Evolutionary conservation across 345 rosid genomes (phyloP).

Genomic region (Linum trigynum): DNA sequence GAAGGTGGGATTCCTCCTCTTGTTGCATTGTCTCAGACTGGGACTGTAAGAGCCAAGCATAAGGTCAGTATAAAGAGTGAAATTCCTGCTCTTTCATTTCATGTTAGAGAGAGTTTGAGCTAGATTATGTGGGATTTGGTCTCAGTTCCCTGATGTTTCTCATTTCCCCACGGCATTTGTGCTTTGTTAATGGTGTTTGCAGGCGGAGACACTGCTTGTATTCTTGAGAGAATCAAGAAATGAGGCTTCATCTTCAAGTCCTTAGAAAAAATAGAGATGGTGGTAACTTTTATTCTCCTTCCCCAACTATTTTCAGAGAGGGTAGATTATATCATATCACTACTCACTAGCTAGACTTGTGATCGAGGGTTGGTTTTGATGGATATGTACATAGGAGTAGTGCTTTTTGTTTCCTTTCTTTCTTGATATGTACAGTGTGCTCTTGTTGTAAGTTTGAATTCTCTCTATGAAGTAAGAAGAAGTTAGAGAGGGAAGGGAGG

Average conservation of each 20-base stretch:
- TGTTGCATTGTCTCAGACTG: slow-evolving; percentile 81
- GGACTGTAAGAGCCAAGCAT: slow-evolving; percentile 61
- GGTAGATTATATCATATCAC: slow-evolving; percentile 17
- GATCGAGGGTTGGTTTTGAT: slow-evolving; percentile 34
- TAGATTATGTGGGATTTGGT: not conserved
- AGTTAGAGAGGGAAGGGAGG: slow-evolving; percentile 14
- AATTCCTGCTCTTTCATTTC: not conserved
- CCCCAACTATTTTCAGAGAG: slow-evolving; percentile 6
- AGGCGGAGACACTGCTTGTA: slow-evolving; percentile 90
- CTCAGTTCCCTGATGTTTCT: not conserved
- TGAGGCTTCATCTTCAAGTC: slow-evolving; percentile 48
- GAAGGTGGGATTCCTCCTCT: slow-evolving; percentile 99
- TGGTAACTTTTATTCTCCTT: not conserved
- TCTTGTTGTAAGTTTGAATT: slow-evolving; percentile 19
- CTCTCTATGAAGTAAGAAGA: slow-evolving; percentile 6
- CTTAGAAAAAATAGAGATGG: slow-evolving; percentile 20
- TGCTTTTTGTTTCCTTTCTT: not conserved
- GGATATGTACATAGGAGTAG: slow-evolving; percentile 3
- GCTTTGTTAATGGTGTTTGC: slow-evolving; percentile 17
- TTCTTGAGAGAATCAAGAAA: slow-evolving; percentile 66
- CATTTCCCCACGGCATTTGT: not conserved
- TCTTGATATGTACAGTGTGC: slow-evolving; percentile 42
- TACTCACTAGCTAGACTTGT: slow-evolving; percentile 19
- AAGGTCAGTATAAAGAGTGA: slow-evolving; percentile 34
- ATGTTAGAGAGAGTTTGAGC: not conserved